Evolutionary conservation across 768 basidiomycete species (phyloP).

Genomic region (Psilocybe cubensis): DNA sequence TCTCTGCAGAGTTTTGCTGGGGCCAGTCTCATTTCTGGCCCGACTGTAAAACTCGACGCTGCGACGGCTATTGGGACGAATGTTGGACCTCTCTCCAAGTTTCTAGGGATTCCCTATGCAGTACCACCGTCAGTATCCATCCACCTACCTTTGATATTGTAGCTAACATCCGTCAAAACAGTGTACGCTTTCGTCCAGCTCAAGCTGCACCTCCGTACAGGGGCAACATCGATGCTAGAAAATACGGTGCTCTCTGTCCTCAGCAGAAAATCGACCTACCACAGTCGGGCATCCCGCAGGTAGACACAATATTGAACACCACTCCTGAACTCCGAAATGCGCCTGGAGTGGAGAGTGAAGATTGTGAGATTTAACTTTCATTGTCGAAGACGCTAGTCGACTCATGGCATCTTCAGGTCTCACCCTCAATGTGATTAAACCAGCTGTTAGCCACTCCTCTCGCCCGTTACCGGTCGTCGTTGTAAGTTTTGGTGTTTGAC

Average conservation of each 20-base stretch:
- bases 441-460: constrained; percentile 34
- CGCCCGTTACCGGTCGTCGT: constrained; percentile 55
- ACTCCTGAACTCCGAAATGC: constrained; percentile 31
- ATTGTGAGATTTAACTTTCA: constrained; percentile 37
- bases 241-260: constrained; percentile 48
- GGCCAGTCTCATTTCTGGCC: constrained; percentile 11
- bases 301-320: constrained; percentile 32
- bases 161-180: constrained; percentile 21
- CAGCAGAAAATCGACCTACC: constrained; percentile 44
- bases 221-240: constrained; percentile 38
- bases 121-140: constrained; percentile 48
- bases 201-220: constrained; percentile 37
- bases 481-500: constrained; percentile 32
- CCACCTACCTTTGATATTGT: neutral
- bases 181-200: constrained; percentile 45
- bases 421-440: constrained; percentile 53
- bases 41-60: constrained; percentile 42
- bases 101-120: constrained; percentile 57
- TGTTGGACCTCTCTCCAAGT: constrained; percentile 36
- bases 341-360: constrained; percentile 39
- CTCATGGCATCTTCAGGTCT: constrained; percentile 36
- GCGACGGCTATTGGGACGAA: constrained; percentile 48
- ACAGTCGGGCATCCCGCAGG: constrained; percentile 29
- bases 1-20: constrained; percentile 3
- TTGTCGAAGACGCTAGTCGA: neutral